These are phyloP conservation scores for Candida albicans DNA, from an alignment of 1,139 yeast genomes.

Conservation along the genomic window DNA sequence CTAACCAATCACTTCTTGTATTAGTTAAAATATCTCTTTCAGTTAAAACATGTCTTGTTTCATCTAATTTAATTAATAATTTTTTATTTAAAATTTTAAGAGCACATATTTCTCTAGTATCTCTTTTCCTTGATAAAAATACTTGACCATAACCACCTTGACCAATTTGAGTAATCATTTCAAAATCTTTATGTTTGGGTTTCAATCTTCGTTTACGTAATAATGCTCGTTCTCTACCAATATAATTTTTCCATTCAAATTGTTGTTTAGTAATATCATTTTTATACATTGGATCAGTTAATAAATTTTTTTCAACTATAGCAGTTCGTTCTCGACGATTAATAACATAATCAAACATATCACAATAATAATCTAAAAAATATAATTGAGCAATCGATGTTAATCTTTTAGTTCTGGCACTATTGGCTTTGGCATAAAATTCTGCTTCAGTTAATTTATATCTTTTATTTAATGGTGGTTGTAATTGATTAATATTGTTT, in stretches of 20 bases:
- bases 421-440: slow-evolving; percentile 59
- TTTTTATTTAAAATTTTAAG: slow-evolving; percentile 88
- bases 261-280: slow-evolving; percentile 49
- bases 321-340: slow-evolving; percentile 77
- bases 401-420: slow-evolving; percentile 78
- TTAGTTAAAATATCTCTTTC: slow-evolving; percentile 96
- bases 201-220: slow-evolving; percentile 86
- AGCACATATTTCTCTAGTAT: slow-evolving; percentile 94
- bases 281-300: slow-evolving; percentile 41
- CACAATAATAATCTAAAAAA: slow-evolving; percentile 94
- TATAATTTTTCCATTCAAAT: slow-evolving; percentile 76
- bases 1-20: slow-evolving; percentile 95
- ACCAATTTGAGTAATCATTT: slow-evolving; percentile 96
- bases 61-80: slow-evolving; percentile 83
- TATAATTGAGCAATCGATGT: slow-evolving; percentile 83
- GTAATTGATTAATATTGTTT: slow-evolving; percentile 36
- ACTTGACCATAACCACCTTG: slow-evolving; percentile 99
- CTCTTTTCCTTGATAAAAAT: slow-evolving; percentile 89
- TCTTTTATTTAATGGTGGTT: slow-evolving; percentile 22
- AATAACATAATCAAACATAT: slow-evolving; percentile 89
- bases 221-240: slow-evolving; percentile 80
- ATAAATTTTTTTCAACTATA: slow-evolving; percentile 61
- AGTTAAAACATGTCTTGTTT: slow-evolving; percentile 91
- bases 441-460: slow-evolving; percentile 37
- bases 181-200: slow-evolving; percentile 93